Evolutionary conservation across 768 basidiomycete genomes (phyloP).

Genomic region (Amanita exitialis): DNA sequence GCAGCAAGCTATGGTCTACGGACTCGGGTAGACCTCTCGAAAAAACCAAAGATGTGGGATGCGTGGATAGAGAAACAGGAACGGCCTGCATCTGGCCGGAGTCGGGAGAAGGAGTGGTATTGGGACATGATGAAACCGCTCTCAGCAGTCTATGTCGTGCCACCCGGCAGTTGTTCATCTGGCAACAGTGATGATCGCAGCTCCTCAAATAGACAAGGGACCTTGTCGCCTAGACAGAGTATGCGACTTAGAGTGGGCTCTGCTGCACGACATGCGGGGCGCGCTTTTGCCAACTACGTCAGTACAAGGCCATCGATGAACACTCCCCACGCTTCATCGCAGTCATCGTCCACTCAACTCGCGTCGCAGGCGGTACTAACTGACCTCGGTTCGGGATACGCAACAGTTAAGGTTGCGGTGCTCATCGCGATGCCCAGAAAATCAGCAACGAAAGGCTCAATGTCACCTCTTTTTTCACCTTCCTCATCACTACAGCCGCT

Average conservation of each 20-base stretch:
- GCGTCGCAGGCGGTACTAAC: neutral
- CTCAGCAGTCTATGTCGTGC: conserved; percentile 18
- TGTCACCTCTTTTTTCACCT: conserved; percentile 3
- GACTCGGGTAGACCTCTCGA: conserved; percentile 27
- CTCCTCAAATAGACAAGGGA: neutral
- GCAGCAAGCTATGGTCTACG: conserved; percentile 10
- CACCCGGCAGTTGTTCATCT: neutral
- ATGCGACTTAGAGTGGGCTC: conserved; percentile 1
- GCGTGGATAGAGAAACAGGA: conserved; percentile 16
- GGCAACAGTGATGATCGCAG: neutral
- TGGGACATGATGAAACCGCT: conserved; percentile 27
- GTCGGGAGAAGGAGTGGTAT: conserved; percentile 5
- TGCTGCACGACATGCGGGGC: neutral
- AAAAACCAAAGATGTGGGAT: conserved; percentile 41
- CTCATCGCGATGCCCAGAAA: conserved; percentile 24
- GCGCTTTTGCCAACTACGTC: neutral
- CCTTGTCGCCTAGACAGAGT: neutral
- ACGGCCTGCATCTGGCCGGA: neutral
- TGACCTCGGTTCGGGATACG: conserved; percentile 1
- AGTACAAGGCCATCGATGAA: neutral
- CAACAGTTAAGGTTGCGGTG: conserved; percentile 19
- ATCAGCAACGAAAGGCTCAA: conserved; percentile 6
- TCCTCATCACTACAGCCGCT: conserved; percentile 2
- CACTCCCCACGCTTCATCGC: neutral
- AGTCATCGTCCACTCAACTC: conserved; percentile 1